Evolutionary conservation across 371 early-diverging fungal genomes (phyloP).

Genomic region (Haplosporangium sp.): DNA sequence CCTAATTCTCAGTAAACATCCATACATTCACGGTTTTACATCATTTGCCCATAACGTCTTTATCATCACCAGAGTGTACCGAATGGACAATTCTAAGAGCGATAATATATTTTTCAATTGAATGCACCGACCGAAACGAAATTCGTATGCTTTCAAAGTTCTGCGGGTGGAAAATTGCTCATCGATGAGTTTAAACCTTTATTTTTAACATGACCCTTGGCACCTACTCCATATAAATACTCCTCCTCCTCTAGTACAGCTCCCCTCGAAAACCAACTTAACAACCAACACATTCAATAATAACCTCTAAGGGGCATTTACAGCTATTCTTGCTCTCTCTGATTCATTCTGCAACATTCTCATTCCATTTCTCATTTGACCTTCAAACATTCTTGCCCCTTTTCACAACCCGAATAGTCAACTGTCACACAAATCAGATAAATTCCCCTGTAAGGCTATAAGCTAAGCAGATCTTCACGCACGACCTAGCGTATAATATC

Average conservation of each 20-base stretch:
- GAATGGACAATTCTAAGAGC: background rate
- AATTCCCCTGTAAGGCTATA: background rate
- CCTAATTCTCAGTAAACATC: too few species aligned
- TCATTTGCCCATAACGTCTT: too few species aligned
- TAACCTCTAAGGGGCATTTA: background rate
- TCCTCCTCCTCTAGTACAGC: background rate
- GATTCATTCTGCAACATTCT: background rate
- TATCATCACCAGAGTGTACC: background rate
- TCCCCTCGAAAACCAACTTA: background rate
- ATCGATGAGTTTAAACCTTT: slow-evolving; percentile 2
- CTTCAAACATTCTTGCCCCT: background rate
- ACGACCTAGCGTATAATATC: background rate
- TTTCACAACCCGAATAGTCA: background rate
- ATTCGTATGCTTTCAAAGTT: background rate
- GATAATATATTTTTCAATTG: background rate
- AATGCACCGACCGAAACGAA: background rate
- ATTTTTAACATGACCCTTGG: background rate
- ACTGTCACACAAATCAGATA: background rate
- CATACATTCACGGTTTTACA: too few species aligned
- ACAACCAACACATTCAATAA: background rate
- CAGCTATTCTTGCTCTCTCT: background rate
- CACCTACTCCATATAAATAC: background rate
- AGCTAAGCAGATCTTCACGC: slow-evolving; percentile 1
- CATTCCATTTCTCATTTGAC: background rate
- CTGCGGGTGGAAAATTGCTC: background rate